Conservation (phyloP, 345 rosid genomes). For the Cardamine occulta region DNA sequence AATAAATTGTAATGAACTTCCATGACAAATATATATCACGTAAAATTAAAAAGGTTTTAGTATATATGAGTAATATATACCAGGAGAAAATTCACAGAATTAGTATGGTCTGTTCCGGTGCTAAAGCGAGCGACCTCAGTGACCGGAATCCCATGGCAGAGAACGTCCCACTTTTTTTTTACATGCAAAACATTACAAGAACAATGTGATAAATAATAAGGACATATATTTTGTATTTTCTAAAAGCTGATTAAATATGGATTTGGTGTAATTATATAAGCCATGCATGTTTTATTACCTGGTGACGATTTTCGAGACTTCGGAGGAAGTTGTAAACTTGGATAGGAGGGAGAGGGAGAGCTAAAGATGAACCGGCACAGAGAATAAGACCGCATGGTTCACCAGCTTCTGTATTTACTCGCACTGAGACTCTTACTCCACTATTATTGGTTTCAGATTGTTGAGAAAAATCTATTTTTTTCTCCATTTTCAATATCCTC, state of each 20-base stretch:
- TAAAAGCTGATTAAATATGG: background rate
- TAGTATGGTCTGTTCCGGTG: slow-evolving; percentile 52
- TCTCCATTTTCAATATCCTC: slow-evolving; percentile 52
- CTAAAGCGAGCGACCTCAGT: slow-evolving; percentile 54
- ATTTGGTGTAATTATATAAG: background rate
- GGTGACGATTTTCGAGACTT: slow-evolving; percentile 49
- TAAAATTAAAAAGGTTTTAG: too few species aligned
- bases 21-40: background rate
- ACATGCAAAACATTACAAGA: slow-evolving; percentile 1
- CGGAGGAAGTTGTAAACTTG: slow-evolving; percentile 56
- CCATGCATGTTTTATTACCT: slow-evolving; percentile 47
- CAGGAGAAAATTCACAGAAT: slow-evolving; percentile 53
- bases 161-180: slow-evolving; percentile 81
- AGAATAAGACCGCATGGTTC: slow-evolving; percentile 62
- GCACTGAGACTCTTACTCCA: slow-evolving; percentile 59
- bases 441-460: slow-evolving; percentile 48
- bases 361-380: slow-evolving; percentile 73
- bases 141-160: slow-evolving; percentile 53
- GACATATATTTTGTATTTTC: background rate
- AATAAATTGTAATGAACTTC: background rate
- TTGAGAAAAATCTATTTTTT: slow-evolving; percentile 53
- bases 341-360: slow-evolving; percentile 62
- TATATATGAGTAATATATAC: slow-evolving; percentile 40
- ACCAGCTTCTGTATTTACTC: slow-evolving; percentile 49
- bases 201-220: background rate